These are phyloP conservation scores for Colletotrichum orbiculare DNA, from an alignment of 2,329 filamentous ascomycete species.

Conservation along the genomic window DNA sequence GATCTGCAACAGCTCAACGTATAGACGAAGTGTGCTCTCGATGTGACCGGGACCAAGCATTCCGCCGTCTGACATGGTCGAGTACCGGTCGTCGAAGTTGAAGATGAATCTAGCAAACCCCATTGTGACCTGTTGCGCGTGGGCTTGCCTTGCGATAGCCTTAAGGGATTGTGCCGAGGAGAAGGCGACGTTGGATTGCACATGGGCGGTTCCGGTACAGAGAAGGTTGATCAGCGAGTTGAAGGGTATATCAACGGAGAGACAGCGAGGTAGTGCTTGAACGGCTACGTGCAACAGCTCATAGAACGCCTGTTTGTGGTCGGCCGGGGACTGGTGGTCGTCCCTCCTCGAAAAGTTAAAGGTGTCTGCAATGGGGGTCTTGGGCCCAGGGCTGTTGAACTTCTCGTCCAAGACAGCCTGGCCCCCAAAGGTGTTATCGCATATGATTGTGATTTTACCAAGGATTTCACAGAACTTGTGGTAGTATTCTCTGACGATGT, in stretches of 20 bases:
- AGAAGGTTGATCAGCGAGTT: conserved; percentile 93
- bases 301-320: conserved; percentile 95
- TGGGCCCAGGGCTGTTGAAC: conserved; percentile 86
- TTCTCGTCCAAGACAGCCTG: conserved; percentile 97
- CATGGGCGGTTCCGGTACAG: conserved; percentile 96
- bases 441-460: conserved; percentile 94
- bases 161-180: conserved; percentile 95
- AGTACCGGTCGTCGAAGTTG: conserved; percentile 96
- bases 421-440: conserved; percentile 96
- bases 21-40: conserved; percentile 90
- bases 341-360: conserved; percentile 92
- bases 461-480: conserved; percentile 93
- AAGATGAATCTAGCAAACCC: conserved; percentile 98
- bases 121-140: conserved; percentile 95
- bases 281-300: conserved; percentile 95
- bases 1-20: conserved; percentile 92
- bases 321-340: conserved; percentile 76
- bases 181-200: conserved; percentile 89
- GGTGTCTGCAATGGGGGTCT: conserved; percentile 93
- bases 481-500: conserved; percentile 86
- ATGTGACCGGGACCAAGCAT: conserved; percentile 96
- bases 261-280: conserved; percentile 92
- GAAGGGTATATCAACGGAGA: conserved; percentile 91
- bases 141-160: conserved; percentile 91
- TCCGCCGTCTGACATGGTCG: conserved; percentile 97